Conservation (phyloP, 106 monocot genomes). For the Dendrobium nobile region DNA sequence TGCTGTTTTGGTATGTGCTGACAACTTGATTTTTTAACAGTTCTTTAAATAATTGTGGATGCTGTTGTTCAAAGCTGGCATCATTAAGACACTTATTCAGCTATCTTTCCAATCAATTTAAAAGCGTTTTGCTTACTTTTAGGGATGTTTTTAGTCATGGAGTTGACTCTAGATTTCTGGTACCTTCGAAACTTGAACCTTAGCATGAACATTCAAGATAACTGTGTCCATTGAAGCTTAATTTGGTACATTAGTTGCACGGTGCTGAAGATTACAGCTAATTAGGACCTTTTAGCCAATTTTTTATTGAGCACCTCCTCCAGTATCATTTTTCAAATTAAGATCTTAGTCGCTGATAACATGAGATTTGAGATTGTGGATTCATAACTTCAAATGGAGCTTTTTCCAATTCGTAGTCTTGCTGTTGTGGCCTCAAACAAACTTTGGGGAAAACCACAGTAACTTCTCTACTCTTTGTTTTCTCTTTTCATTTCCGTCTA, state of each 20-base stretch:
- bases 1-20: constrained; percentile 49
- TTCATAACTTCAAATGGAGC: background rate
- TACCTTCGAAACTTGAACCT: background rate
- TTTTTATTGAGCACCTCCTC: background rate
- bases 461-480: background rate
- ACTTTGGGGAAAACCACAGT: background rate
- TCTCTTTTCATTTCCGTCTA: background rate
- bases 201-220: background rate
- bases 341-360: background rate
- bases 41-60: background rate
- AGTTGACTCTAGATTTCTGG: background rate
- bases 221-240: background rate
- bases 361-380: background rate
- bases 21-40: background rate
- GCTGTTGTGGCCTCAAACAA: background rate
- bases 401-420: constrained; percentile 1
- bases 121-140: background rate
- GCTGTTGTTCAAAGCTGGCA: background rate
- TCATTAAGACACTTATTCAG: background rate
- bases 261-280: background rate
- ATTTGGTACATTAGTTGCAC: background rate
- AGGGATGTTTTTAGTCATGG: background rate
- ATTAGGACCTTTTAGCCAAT: background rate
- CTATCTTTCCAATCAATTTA: background rate
- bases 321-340: background rate